Percentiles rank a stretch among this genome's conserved stretches.
These are phyloP conservation scores for Penicillium ucsense DNA, from an alignment of 495 filamentous ascomycete species.

Conservation along the genomic window DNA sequence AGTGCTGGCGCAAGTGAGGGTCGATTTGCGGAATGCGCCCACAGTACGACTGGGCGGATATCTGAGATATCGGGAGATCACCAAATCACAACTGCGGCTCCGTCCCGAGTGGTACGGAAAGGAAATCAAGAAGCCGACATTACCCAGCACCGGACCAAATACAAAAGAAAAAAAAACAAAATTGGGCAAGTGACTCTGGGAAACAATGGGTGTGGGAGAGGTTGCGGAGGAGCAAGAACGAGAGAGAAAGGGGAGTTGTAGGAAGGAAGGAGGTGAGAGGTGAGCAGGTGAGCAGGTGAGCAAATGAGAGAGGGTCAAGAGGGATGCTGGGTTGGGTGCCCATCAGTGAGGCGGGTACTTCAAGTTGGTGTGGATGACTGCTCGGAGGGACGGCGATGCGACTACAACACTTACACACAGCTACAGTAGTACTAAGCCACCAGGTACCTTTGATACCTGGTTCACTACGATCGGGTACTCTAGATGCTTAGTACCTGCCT, in stretches of 20 bases:
- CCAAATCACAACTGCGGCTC: constrained; percentile 23
- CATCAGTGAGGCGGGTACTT: constrained; percentile 9
- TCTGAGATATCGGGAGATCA: constrained; percentile 11
- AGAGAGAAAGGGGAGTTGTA: constrained; percentile 7
- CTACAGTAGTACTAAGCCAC: no score
- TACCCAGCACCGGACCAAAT: constrained; percentile 19
- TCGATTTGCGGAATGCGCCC: constrained; percentile 19
- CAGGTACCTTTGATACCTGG: no score
- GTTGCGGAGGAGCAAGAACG: constrained; percentile 4
- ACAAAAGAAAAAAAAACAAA: constrained; percentile 15
- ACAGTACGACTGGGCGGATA: constrained; percentile 3
- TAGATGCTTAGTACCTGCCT: no score
- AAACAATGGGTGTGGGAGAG: constrained; percentile 7
- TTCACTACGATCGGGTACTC: no score
- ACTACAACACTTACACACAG: neutral
- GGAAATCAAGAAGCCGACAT: constrained; percentile 13
- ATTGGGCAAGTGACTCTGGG: constrained; percentile 5
- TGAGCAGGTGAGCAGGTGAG: neutral
- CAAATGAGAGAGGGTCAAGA: neutral
- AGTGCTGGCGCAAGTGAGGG: neutral
- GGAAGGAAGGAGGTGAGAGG: constrained; percentile 1
- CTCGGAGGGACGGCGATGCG: neutral
- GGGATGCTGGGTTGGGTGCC: constrained; percentile 7
- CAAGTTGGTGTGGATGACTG: no score
- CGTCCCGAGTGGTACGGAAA: constrained; percentile 14